Conservation (phyloP, 495 filamentous ascomycete genomes). For the Cryomyces antarcticus region DNA sequence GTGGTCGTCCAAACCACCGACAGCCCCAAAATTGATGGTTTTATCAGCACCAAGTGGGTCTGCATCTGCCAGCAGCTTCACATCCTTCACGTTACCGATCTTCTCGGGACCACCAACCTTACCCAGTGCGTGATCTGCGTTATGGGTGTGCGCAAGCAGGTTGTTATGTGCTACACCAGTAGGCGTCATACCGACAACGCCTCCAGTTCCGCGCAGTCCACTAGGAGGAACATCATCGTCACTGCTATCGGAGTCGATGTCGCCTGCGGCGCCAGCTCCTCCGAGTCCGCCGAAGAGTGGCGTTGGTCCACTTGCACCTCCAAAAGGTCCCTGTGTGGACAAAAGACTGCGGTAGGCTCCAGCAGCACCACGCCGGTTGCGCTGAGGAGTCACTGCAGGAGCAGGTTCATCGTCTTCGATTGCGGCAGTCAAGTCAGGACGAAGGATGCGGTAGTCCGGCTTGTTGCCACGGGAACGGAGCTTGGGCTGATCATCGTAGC, state of each 20-base stretch:
- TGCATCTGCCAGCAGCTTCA: slow-evolving; percentile 62
- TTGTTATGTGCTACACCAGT: slow-evolving; percentile 38
- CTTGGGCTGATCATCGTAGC: slow-evolving; percentile 10
- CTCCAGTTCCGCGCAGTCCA: slow-evolving; percentile 32
- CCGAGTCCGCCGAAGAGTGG: slow-evolving; percentile 62
- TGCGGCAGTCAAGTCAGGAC: slow-evolving; percentile 46
- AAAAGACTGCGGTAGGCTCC: slow-evolving; percentile 52
- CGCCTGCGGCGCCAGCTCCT: slow-evolving; percentile 51
- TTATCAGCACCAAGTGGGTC: slow-evolving; percentile 85
- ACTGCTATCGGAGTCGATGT: slow-evolving; percentile 85
- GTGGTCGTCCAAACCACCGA: slow-evolving; percentile 77
- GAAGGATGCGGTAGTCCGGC: slow-evolving; percentile 52
- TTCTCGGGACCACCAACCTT: slow-evolving; percentile 41
- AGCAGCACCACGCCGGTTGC: slow-evolving; percentile 36
- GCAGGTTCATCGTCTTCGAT: slow-evolving; percentile 50
- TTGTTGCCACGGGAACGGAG: slow-evolving; percentile 13
- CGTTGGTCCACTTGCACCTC: slow-evolving; percentile 50
- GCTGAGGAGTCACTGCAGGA: slow-evolving; percentile 44
- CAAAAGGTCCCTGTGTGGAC: slow-evolving; percentile 78
- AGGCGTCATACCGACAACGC: slow-evolving; percentile 55
- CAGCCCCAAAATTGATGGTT: slow-evolving; percentile 75
- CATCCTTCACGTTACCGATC: slow-evolving; percentile 76
- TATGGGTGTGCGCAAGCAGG: slow-evolving; percentile 40
- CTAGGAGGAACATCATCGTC: slow-evolving; percentile 61
- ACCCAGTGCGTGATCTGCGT: slow-evolving; percentile 38